A percentile compares a stretch with the other conserved stretches of the same genome.
Evolutionary conservation across 1,284 basidiomycete species (phyloP).

Genomic region (Ustilago vetiveriae): DNA sequence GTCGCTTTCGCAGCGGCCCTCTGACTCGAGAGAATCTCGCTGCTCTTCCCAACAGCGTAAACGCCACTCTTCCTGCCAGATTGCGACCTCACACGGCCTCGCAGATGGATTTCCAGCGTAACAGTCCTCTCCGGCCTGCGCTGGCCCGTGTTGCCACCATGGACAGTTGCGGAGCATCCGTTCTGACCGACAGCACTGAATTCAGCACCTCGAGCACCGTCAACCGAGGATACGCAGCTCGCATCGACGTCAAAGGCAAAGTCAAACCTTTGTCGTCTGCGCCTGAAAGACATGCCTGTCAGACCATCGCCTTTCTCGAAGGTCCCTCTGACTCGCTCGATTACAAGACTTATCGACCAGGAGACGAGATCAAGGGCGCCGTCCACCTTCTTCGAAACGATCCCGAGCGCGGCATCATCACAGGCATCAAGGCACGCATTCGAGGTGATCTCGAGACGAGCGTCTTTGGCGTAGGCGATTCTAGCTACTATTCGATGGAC

Average conservation of each 20-base stretch:
- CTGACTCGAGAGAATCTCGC: constrained; percentile 36
- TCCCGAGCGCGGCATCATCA: constrained; percentile 43
- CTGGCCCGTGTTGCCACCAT: constrained; percentile 30
- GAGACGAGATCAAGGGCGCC: constrained; percentile 47
- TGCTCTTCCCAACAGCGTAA: constrained; percentile 12
- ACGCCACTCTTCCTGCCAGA: constrained; percentile 17
- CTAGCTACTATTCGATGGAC: constrained; percentile 49
- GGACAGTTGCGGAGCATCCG: constrained; percentile 38
- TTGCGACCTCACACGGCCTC: constrained; percentile 14
- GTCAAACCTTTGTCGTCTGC: constrained; percentile 39
- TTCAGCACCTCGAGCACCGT: constrained; percentile 52
- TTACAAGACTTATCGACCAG: constrained; percentile 50
- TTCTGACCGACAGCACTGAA: constrained; percentile 42
- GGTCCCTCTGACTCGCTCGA: constrained; percentile 43
- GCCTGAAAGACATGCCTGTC: constrained; percentile 29
- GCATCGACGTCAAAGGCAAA: constrained; percentile 49
- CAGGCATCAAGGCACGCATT: constrained; percentile 48
- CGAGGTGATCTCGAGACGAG: constrained; percentile 49
- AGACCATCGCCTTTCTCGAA: constrained; percentile 49
- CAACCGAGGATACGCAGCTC: constrained; percentile 47
- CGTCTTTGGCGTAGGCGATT: constrained; percentile 46
- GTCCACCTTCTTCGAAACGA: constrained; percentile 46
- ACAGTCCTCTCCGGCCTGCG: not conserved
- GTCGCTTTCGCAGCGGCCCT: constrained; percentile 4
- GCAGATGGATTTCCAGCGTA: constrained; percentile 3